Percentiles rank a stretch among this genome's conserved stretches.
Evolutionary conservation across 1,284 basidiomycete genomes (phyloP).

Genomic region (Gastroboletus turbinatus): DNA sequence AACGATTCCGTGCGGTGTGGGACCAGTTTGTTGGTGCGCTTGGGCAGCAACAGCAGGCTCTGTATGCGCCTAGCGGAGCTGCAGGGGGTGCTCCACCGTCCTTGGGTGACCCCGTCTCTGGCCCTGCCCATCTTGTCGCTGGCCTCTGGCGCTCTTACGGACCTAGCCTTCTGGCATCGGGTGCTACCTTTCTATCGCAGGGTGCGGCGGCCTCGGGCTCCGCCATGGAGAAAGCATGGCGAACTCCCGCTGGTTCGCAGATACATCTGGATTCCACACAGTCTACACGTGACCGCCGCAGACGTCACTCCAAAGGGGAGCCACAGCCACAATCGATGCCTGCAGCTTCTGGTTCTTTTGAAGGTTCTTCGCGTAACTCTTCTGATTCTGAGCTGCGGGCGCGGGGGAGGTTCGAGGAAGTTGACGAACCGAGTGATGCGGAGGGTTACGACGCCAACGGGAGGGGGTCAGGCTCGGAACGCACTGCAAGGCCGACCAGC

Average conservation of each 20-base stretch:
- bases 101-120: slow-evolving; percentile 55
- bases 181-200: slow-evolving; percentile 57
- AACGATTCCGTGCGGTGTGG: slow-evolving; percentile 61
- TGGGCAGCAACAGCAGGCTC: slow-evolving; percentile 36
- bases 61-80: slow-evolving; percentile 26
- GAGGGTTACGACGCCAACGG: slow-evolving; percentile 51
- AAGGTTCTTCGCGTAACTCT: slow-evolving; percentile 35
- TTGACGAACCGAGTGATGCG: slow-evolving; percentile 62
- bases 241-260: slow-evolving; percentile 26
- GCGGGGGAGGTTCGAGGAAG: slow-evolving; percentile 58
- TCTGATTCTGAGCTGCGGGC: slow-evolving; percentile 45
- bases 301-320: slow-evolving; percentile 56
- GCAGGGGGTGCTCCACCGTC: slow-evolving; percentile 45
- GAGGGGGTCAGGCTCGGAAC: slow-evolving; percentile 17
- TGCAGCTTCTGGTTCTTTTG: slow-evolving; percentile 32
- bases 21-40: slow-evolving; percentile 52
- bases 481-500: slow-evolving; percentile 29
- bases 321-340: slow-evolving; percentile 32
- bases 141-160: slow-evolving; percentile 75
- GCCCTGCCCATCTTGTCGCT: slow-evolving; percentile 60
- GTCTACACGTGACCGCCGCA: slow-evolving; percentile 43
- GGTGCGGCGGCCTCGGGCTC: slow-evolving; percentile 38
- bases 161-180: slow-evolving; percentile 65
- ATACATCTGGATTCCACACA: slow-evolving; percentile 24
- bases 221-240: slow-evolving; percentile 27